Conservation (phyloP, 129 eudicot genomes). For the Pseudognaphalium luteoalbum region DNA sequence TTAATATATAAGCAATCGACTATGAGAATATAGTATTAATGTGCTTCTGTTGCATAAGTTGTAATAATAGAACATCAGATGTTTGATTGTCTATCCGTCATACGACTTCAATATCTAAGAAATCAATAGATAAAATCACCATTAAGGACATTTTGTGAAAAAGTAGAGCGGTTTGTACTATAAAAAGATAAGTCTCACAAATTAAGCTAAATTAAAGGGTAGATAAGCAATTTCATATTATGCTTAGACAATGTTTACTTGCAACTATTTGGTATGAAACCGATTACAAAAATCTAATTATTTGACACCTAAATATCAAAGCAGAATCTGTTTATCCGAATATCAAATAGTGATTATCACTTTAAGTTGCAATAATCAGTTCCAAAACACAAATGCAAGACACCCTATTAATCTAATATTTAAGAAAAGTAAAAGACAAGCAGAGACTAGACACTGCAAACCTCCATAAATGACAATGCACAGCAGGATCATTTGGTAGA, state of each 20-base stretch:
- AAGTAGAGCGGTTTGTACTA: too few relatives aligned
- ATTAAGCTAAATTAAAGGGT: too few relatives aligned
- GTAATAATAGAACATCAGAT: too few relatives aligned
- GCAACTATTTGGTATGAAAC: background rate
- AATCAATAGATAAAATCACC: too few relatives aligned
- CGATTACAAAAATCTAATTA: background rate
- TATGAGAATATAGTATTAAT: background rate
- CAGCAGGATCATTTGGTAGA: constrained; percentile 78
- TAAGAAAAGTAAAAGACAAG: background rate
- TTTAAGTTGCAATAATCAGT: background rate
- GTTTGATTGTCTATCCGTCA: too few relatives aligned
- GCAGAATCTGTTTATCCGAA: background rate
- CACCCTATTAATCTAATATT: background rate
- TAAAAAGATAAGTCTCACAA: too few relatives aligned
- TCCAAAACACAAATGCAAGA: background rate
- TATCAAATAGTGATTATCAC: too few relatives aligned
- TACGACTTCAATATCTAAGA: too few relatives aligned
- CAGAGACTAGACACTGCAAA: constrained; percentile 25
- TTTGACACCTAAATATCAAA: background rate
- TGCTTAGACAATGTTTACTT: too few relatives aligned
- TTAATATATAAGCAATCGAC: background rate
- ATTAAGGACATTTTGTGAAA: too few relatives aligned
- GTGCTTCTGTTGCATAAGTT: background rate
- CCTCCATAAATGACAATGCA: constrained; percentile 75
- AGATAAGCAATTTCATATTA: too few relatives aligned